Base-by-base conservation (phyloP, 257 asterid genomes). In the Gardenia jasminoides region DNA sequence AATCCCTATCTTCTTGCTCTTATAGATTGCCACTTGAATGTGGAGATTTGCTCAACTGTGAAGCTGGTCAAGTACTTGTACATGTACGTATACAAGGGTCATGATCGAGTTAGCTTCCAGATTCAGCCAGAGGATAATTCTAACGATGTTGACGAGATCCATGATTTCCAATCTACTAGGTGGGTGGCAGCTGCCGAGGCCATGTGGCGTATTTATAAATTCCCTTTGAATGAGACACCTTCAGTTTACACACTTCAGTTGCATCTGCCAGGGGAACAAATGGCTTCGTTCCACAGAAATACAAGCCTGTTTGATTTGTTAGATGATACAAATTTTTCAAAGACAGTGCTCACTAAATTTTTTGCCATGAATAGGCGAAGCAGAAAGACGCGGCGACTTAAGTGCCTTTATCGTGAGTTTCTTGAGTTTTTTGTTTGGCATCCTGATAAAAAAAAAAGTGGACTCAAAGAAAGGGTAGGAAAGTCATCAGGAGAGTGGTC, bases 11-110 rank as follows among this genome's bases (percentile, higher is more conserved):
- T 73, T 10, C 44, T 73, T 16, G 46, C 64, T 19, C 9, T 24
- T 7, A 26, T 46, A 22, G 33, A 77, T 22, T 67, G 61, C 12
- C 75, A 77, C 13, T 44, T 67, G 6, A 77, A 66, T 67, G 52
- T 67, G 0, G 80, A 68, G 46, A 47, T 77, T 10, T 77, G 68
- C 26, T 52, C 67, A 1, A 47, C 48, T 2, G 28, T 52, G 0
- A 73, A 73, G 17, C 33, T 73, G 43, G 77, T 73, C 28, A 73
- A 48, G 20, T 73, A 73, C 17, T 12, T 73, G 11, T 66, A 61
- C 26, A 64, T 64, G 6, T 76, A 76, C 16, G 41, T 36, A 1
- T 36, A 36, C 41, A 36, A 36, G 3, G 41, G 41, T 2, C 41
- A 36, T 36, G 41, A 67, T 47, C 5, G 4, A 22, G 50, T 22